These are phyloP conservation scores for Lentinula detonsa DNA, from an alignment of 768 basidiomycete genomes.

Conservation along the genomic window DNA sequence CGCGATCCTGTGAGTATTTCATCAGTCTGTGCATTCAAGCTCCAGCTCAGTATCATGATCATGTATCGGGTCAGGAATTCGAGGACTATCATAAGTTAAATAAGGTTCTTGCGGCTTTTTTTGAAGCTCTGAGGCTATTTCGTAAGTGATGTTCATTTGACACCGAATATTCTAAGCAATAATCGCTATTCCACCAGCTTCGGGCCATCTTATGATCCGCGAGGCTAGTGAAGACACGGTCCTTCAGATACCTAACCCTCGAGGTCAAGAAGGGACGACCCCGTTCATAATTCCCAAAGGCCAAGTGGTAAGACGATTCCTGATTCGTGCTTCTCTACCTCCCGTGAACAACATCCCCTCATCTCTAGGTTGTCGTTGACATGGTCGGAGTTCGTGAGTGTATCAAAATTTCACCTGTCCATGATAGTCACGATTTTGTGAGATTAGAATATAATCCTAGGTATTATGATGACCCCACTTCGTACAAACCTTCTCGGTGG, in stretches of 20 bases:
- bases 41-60: conserved; percentile 8
- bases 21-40: background rate
- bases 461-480: conserved; percentile 42
- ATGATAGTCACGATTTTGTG: background rate
- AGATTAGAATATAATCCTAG: conserved; percentile 41
- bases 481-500: conserved; percentile 48
- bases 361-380: conserved; percentile 32
- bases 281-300: conserved; percentile 34
- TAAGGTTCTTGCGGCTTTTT: conserved; percentile 37
- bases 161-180: background rate
- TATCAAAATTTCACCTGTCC: conserved; percentile 2
- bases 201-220: conserved; percentile 34
- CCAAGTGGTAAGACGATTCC: conserved; percentile 19
- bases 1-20: conserved; percentile 19
- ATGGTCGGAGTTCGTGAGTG: conserved; percentile 44
- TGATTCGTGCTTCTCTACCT: background rate
- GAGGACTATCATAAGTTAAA: conserved; percentile 35
- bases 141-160: conserved; percentile 26
- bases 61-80: conserved; percentile 11
- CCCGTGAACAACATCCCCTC: background rate
- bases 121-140: conserved; percentile 38
- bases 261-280: conserved; percentile 30
- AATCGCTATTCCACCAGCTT: conserved; percentile 19
- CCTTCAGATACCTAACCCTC: conserved; percentile 32
- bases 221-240: conserved; percentile 38